Base-by-base conservation (phyloP, 129 eudicot genomes). In the Smallanthus sonchifolius region DNA sequence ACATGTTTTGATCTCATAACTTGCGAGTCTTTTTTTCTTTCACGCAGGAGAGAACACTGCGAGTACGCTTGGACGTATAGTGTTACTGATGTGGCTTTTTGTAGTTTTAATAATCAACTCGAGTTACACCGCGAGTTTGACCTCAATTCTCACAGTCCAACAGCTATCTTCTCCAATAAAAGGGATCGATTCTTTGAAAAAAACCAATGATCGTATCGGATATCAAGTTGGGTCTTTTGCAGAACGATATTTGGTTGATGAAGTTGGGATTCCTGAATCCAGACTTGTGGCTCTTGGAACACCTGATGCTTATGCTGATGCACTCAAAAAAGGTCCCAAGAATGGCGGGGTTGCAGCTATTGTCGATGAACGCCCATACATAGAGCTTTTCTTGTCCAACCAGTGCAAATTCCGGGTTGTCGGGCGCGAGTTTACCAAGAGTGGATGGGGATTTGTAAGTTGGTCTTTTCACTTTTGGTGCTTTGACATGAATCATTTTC, bases 361-460 rank as follows among this genome's bases (percentile, higher is more conserved):
- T 38, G 96, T 92, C 9, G 97, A 92, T 67, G 97, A 92, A 78
- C 89, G 84, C 5, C 91, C 97, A 2, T 92, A 92, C 71, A 48
- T 92, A 19, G 96, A 92, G 67, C 91, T 87, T 76, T 92, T 92
- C 85, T 78, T 92, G 85, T 84, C 97, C 48, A 89, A 69, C 73
- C 96, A 87, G 64, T 92, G 97, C 97, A 85, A 74, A 37, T 89
- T 83, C 84, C 84, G 97, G 82, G 82, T 87, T 36, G 86, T 89
- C 5, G 97, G 97, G 20, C 91, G 81, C 55, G 97, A 89, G 80
- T 92, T 92, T 83, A 92, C 97, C 76, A 89, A 81, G 77, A 83
- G 91, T 40, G 96, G 97, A 14, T 92, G 97, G 96, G 97, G 97
- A 35, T 92, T 92, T 75, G 97, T 92, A 72, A 89, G 97, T 85